These are phyloP conservation scores for Kurtzmaniella cleridarum DNA, from an alignment of 805 yeast species.

Conservation along the genomic window DNA sequence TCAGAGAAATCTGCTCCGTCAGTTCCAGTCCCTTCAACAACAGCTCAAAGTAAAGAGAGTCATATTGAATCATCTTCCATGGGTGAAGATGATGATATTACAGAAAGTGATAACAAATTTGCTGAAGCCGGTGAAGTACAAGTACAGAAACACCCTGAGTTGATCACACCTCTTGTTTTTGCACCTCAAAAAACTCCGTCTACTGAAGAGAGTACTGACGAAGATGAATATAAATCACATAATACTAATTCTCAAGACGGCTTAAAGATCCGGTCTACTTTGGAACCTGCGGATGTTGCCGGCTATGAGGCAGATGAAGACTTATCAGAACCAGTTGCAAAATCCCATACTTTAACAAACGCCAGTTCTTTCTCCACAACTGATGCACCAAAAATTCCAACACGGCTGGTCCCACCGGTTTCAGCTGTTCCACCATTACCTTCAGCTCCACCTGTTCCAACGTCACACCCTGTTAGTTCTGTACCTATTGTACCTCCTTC, in stretches of 20 bases:
- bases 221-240: slow-evolving; percentile 7
- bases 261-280: slow-evolving; percentile 7
- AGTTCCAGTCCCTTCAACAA: slow-evolving; percentile 52
- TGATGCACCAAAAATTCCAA: slow-evolving; percentile 4
- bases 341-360: neutral
- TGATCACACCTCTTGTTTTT: neutral
- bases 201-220: neutral
- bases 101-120: slow-evolving; percentile 12
- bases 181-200: neutral
- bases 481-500: slow-evolving; percentile 12
- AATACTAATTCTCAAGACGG: slow-evolving; percentile 1
- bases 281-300: slow-evolving; percentile 30
- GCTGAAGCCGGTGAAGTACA: neutral
- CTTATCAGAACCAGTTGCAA: slow-evolving; percentile 17
- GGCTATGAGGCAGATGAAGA: slow-evolving; percentile 72
- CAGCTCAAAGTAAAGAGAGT: slow-evolving; percentile 24
- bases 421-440: slow-evolving; percentile 8
- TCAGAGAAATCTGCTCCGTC: slow-evolving; percentile 27
- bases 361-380: neutral
- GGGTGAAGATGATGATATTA: slow-evolving; percentile 19
- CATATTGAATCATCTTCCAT: slow-evolving; percentile 10
- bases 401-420: slow-evolving; percentile 8
- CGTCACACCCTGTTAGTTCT: slow-evolving; percentile 4
- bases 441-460: slow-evolving; percentile 6
- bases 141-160: neutral